Percentiles rank a stretch among this genome's conserved stretches.
Conservation (phyloP, 192 early-diverging fungal species). For the Coemansia sp. region DNA sequence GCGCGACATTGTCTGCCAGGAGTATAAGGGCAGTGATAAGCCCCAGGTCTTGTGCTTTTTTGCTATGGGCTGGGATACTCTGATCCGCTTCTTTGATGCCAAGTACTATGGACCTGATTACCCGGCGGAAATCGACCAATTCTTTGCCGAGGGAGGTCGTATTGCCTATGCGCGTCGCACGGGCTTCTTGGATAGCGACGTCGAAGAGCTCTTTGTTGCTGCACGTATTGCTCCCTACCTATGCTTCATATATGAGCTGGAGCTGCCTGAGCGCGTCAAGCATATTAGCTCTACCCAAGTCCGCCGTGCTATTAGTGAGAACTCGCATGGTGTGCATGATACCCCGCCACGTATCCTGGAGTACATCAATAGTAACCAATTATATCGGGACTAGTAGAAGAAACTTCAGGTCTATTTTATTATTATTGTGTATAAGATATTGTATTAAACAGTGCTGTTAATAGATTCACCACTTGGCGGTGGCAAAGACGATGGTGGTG, state of each 20-base stretch:
- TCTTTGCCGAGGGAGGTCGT: constrained; percentile 60
- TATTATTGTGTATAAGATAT: no score
- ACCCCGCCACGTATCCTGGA: constrained; percentile 50
- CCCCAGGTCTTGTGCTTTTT: constrained; percentile 57
- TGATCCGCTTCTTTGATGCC: constrained; percentile 73
- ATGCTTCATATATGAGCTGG: constrained; percentile 41
- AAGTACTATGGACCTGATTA: constrained; percentile 68
- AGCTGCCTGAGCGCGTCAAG: constrained; percentile 46
- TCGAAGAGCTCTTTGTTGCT: constrained; percentile 41
- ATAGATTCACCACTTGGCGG: not conserved
- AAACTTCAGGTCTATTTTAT: no score
- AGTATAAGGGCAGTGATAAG: not conserved
- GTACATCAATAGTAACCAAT: constrained; percentile 42
- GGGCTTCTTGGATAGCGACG: constrained; percentile 39
- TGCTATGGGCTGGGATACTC: constrained; percentile 81
- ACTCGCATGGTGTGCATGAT: constrained; percentile 43
- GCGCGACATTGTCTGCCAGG: constrained; percentile 15
- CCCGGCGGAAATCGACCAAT: constrained; percentile 53
- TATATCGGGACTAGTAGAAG: constrained; percentile 24
- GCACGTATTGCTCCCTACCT: constrained; percentile 18
- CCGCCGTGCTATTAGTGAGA: constrained; percentile 41
- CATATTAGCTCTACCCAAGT: constrained; percentile 49
- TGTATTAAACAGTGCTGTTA: not conserved
- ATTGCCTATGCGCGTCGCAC: constrained; percentile 45
- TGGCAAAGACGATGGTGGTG: not conserved